A percentile compares a stretch with the other conserved stretches of the same genome.
These are phyloP conservation scores for Bipolaris sorokiniana DNA, from an alignment of 2,329 filamentous ascomycete genomes.

Conservation along the genomic window DNA sequence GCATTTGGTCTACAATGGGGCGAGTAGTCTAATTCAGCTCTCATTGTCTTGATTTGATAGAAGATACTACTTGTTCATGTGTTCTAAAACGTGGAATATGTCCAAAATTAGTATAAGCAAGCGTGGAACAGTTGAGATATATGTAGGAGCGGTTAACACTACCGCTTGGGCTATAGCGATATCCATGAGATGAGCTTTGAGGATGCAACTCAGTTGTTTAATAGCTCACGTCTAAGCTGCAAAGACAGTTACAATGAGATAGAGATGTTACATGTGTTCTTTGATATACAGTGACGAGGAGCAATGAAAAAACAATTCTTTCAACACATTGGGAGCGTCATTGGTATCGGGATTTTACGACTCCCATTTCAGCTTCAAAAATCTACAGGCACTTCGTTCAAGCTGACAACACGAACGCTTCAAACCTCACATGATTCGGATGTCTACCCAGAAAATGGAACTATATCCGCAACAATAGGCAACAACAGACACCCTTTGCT, in stretches of 20 bases:
- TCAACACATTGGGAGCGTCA: not conserved
- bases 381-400: not conserved
- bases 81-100: too few relatives aligned
- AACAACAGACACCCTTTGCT: not conserved
- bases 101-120: not conserved
- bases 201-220: not conserved
- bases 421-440: not conserved
- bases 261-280: not conserved
- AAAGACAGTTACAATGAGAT: not conserved
- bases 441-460: not conserved
- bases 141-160: not conserved
- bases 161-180: not conserved
- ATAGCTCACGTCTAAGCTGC: not conserved
- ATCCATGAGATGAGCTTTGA: not conserved
- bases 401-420: not conserved
- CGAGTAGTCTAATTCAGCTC: too few relatives aligned
- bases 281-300: not conserved
- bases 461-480: not conserved
- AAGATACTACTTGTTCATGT: too few relatives aligned
- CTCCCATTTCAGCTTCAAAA: not conserved
- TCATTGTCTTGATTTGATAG: too few relatives aligned
- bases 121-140: not conserved
- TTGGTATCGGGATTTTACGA: not conserved
- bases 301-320: not conserved
- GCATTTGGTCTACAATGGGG: too few relatives aligned